Evolutionary conservation across 345 rosid species (phyloP), one percentile per base, ranked within the genome.

Genomic region (Sisymbrium irio): DNA sequence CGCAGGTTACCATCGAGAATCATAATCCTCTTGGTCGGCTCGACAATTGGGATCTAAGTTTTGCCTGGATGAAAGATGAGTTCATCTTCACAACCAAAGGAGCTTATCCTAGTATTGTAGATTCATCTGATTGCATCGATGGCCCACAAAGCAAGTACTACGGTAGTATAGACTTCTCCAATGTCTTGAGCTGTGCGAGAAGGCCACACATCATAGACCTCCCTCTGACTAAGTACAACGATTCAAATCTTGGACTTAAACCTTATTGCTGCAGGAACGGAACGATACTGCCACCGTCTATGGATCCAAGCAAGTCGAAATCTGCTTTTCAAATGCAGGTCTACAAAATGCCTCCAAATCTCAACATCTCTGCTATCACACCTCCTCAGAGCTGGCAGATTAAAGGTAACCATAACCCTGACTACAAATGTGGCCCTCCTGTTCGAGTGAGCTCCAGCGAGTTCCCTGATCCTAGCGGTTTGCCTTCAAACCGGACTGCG

Each of bases 381-480:
- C 92, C 98, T 8, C 99, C 98, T 1, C 91, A 87, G 81, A 92
- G 86, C 78, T 95, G 96, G 96, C 80, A 78, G 69, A 90, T 95
- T 54, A 88, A 74, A 25, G 98, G 98, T 40, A 88, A 88, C 6
- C 74, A 88, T 44, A 95, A 92, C 74, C 99, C 99, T 3, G 85
- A 85, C 69, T 95, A 90, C 65, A 78, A 78, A 62, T 95, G 98
- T 45, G 93, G 97, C 7, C 91, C 90, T 61, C 99, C 99, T 3
- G 77, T 86, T 47, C 76, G 91, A 71, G 98, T 90, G 28, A 95
- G 89, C 81, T 82, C 92, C 1, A 92, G 94, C 77, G 83, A 86
- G 67, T 86, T 84, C 72, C 88, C 84, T 0, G 96, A 92, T 72
- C 78, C 90, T 1, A 78, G 82, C n/a, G 98, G 98, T 30, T 82